Evolutionary conservation across 2,329 filamentous ascomycete species (phyloP), one percentile per base, ranked within the genome.

Genomic region (Verticillium nubilum): DNA sequence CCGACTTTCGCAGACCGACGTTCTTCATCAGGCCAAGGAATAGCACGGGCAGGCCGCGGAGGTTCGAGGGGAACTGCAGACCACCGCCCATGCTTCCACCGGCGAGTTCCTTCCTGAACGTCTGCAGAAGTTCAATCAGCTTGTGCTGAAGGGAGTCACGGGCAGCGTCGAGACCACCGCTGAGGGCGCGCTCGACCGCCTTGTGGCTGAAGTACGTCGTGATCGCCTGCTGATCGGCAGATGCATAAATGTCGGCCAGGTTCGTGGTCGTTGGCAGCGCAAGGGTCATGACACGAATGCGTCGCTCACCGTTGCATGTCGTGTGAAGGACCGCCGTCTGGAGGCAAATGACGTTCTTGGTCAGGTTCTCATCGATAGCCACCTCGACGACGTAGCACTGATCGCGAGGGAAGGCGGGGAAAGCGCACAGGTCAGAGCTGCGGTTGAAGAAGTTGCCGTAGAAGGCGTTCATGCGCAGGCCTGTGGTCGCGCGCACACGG

Each of bases 401-500:
- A 69, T 99, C 95, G 71, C 95, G 89, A 31, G 95, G 95, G 80
- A 99, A 98, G 0, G 95, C 93, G 1, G 95, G 95, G 82, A 99
- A 99, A 13, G 95, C 95, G 73, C 95, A 98, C 31, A 99, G 86
- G 77, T 99, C 95, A 17, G 93, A 97, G 72, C 92, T 97, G 67
- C 95, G 86, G 80, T 98, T 99, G 83, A 99, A 99, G 77, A 99
- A 99, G 79, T 99, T 99, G 66, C 95, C 95, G 74, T 98, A 99
- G 77, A 99, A 99, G 2, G 94, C 93, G 78, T 88, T 97, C 90
- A 98, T 98, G 58, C 95, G 87, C 61, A 99, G 78, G 57, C 95
- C 95, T 26, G 93, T 98, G 2, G 93, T 97, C 19, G 95, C 95
- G 65, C 95, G 89, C 42, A 99, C 95, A 72, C 95, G 90, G 59